Evolutionary conservation across 768 basidiomycete species (phyloP).

Genomic region (Tulasnella sp.): DNA sequence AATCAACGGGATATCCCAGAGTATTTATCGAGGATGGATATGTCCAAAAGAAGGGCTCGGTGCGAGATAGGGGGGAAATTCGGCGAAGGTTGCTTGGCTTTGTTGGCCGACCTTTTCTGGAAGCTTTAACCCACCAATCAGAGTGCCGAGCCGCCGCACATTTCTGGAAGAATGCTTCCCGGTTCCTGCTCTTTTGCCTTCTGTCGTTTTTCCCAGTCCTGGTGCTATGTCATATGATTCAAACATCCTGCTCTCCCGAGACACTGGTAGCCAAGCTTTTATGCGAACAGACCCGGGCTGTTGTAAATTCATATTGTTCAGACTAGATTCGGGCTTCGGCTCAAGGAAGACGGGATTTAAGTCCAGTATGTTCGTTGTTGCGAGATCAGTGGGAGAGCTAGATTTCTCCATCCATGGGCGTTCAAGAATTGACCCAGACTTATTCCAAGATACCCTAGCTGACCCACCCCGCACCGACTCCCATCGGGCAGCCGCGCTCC

Average conservation of each 20-base stretch:
- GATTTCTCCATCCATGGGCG: too few relatives aligned
- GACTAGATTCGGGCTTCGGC: too few relatives aligned
- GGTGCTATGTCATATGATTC: background rate
- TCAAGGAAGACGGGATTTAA: background rate
- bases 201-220: background rate
- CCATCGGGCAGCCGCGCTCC: too few relatives aligned
- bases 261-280: too few relatives aligned
- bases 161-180: background rate
- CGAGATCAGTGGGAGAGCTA: too few relatives aligned
- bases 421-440: too few relatives aligned
- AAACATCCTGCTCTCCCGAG: background rate
- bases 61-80: slow-evolving; percentile 18
- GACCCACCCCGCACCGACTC: too few relatives aligned
- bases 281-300: too few relatives aligned
- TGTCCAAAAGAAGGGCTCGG: background rate
- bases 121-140: background rate
- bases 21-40: background rate
- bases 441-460: too few relatives aligned
- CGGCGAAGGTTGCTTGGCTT: background rate
- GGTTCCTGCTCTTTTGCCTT: background rate
- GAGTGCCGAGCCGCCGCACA: background rate
- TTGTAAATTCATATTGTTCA: too few relatives aligned
- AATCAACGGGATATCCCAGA: background rate
- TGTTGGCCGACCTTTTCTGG: background rate
- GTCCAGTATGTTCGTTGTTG: too few relatives aligned